Base-by-base conservation (phyloP, 106 monocot species). In the Dendrobium officinale region DNA sequence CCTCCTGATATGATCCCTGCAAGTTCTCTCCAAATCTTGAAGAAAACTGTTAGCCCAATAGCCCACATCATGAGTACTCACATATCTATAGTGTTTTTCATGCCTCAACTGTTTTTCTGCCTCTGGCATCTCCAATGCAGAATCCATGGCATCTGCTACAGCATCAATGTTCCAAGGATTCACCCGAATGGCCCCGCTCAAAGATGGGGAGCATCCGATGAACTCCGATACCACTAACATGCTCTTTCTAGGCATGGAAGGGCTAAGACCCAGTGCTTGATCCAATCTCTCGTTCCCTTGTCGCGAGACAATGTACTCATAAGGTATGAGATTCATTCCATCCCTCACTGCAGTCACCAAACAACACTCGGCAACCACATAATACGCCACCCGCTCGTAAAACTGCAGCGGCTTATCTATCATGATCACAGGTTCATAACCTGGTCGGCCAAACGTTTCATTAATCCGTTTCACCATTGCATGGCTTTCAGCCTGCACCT, bases 251-350 rank as follows among this genome's bases (percentile, higher is more conserved):
- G 75, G 80, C 1, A 48, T 18, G 0, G 79, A 79, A 0, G 77
- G 78, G 55, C 79, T 58, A 26, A 86, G 59, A 27, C 86, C 81
- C 29, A 92, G 76, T 19, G 82, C 85, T 27, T 72, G 26, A 64
- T 92, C 86, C 78, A 93, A 42, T 17, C 40, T 77, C 47, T 85
- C 86, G 48, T 93, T 93, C 66, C 92, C 90, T 40, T 93, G 86
- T 13, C 92, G 64, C 0, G 92, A 86, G 26, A 93, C 87, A 15
- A 93, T 77, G 49, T 93, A 93, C 70, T 90, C 90, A 67, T 93
- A 93, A 2, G 93, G 93, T 31, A 93, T 93, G 4, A 90, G 84
- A 85, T 93, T 93, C 93, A 93, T 93, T 6, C 93, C 93, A 80
- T 93, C 93, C 26, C 93, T 82, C 10, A 93, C 93, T 0, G 93